Percentiles rank a stretch among this genome's conserved stretches.
Conservation (phyloP, 371 early-diverging fungal genomes). For the Saksenaea vasiformis region DNA sequence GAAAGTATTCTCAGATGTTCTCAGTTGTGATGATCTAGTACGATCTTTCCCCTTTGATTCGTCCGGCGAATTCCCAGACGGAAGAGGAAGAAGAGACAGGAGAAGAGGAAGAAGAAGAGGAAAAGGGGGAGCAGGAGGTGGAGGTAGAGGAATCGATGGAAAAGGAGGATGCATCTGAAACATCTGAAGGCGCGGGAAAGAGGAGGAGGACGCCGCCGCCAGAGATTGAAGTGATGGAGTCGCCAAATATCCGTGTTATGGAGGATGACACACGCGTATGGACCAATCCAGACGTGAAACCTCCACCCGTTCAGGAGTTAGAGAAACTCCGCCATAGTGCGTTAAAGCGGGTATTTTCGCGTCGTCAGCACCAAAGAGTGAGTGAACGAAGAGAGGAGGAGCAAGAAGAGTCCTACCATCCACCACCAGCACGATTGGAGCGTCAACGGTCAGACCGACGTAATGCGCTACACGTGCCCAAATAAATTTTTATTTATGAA, state of each 20-base stretch:
- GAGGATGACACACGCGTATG: background rate
- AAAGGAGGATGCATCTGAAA: background rate
- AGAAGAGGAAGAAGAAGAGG: background rate
- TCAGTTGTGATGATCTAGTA: too few relatives aligned
- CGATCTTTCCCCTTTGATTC: background rate
- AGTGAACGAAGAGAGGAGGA: conserved; percentile 1
- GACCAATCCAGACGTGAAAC: conserved; percentile 1
- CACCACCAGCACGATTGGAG: background rate
- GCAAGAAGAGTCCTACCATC: background rate
- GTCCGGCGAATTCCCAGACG: background rate
- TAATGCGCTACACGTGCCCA: conserved; percentile 16
- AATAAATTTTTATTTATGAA: conserved; percentile 6
- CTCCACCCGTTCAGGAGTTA: background rate
- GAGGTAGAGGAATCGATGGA: background rate
- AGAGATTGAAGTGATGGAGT: background rate
- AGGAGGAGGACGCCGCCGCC: background rate
- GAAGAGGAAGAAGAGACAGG: background rate
- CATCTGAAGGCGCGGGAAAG: too few relatives aligned
- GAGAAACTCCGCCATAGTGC: background rate
- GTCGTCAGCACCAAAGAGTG: background rate
- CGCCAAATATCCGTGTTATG: background rate
- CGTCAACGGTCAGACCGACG: conserved; percentile 12
- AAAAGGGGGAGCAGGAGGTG: background rate
- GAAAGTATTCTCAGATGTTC: too few relatives aligned
- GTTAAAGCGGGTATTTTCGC: conserved; percentile 13